phyloP scores from a whole-genome alignment of 1,284 basidiomycete genomes.

The Apiotrichum akiyoshidainum region DNA sequence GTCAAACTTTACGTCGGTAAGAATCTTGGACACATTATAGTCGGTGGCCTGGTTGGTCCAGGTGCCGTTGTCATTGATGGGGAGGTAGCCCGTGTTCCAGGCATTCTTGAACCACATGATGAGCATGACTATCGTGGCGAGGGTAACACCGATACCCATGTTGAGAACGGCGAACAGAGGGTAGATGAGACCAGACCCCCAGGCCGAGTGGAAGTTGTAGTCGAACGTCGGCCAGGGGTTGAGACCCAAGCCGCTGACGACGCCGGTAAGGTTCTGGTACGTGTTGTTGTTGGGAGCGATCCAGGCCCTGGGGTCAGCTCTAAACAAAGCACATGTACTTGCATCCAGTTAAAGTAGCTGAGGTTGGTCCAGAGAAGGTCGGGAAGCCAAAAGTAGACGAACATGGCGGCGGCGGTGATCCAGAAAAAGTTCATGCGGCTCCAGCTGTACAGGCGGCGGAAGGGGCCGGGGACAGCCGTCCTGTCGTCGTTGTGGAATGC shows the following conservation, averaged over 20 bases:
- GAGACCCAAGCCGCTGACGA: slow-evolving; percentile 37
- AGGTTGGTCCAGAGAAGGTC: slow-evolving; percentile 49
- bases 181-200: slow-evolving; percentile 21
- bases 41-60: slow-evolving; percentile 29
- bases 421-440: slow-evolving; percentile 43
- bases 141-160: slow-evolving; percentile 26
- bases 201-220: slow-evolving; percentile 6
- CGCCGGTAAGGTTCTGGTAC: slow-evolving; percentile 23
- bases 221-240: slow-evolving; percentile 45
- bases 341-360: slow-evolving; percentile 58
- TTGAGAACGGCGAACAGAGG: slow-evolving; percentile 37
- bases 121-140: slow-evolving; percentile 12
- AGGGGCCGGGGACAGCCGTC: slow-evolving; percentile 38
- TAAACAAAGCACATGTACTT: too few species aligned
- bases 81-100: slow-evolving; percentile 38
- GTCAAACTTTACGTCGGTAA: slow-evolving; percentile 36
- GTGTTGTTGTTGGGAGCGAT: slow-evolving; percentile 51
- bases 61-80: slow-evolving; percentile 33
- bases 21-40: slow-evolving; percentile 46
- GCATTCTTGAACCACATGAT: slow-evolving; percentile 29
- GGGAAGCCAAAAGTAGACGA: slow-evolving; percentile 44
- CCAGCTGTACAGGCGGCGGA: slow-evolving; percentile 28
- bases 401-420: slow-evolving; percentile 33
- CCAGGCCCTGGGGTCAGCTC: slow-evolving; percentile 48
- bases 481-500: slow-evolving; percentile 38